phyloP scores from a whole-genome alignment of 1,284 basidiomycete species.

The Cryptococcus deneoformans region DNA sequence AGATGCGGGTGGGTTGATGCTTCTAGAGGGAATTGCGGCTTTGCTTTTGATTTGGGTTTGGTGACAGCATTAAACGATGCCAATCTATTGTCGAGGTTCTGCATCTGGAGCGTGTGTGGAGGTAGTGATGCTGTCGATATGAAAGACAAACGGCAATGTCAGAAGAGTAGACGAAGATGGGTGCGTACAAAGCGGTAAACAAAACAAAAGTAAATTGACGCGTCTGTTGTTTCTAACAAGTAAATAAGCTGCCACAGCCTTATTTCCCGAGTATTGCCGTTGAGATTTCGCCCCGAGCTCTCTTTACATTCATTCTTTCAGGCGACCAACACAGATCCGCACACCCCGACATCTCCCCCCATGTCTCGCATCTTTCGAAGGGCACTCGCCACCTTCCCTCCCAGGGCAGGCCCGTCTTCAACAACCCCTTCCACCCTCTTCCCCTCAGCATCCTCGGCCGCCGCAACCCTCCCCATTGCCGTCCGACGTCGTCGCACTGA shows the following conservation, averaged over 20 bases:
- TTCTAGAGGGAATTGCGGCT: conserved; percentile 39
- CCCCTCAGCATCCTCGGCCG: conserved; percentile 17
- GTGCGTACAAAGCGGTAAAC: not conserved
- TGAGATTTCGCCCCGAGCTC: conserved; percentile 5
- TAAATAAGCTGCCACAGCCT: conserved; percentile 11
- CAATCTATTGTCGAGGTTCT: conserved; percentile 34
- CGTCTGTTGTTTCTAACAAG: not conserved
- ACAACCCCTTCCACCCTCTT: conserved; percentile 12
- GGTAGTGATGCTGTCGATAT: not conserved
- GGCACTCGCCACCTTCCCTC: conserved; percentile 15
- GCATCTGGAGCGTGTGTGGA: conserved; percentile 23
- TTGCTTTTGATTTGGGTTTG: conserved; percentile 33
- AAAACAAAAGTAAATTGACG: not conserved
- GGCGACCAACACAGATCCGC: too few species aligned
- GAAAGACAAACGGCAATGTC: not conserved
- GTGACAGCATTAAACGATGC: conserved; percentile 29
- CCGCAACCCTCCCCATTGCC: conserved; percentile 30
- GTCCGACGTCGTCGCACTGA: conserved; percentile 33
- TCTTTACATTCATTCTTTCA: too few species aligned
- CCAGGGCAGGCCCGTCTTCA: conserved; percentile 12
- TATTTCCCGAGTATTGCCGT: conserved; percentile 7
- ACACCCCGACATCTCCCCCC: not conserved
- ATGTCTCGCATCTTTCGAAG: conserved; percentile 43
- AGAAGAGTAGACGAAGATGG: not conserved
- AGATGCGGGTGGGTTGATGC: conserved; percentile 51